Evolutionary conservation across 805 yeast genomes (phyloP), one percentile per base, ranked within the genome.

Genomic region (Spathaspora girioi): DNA sequence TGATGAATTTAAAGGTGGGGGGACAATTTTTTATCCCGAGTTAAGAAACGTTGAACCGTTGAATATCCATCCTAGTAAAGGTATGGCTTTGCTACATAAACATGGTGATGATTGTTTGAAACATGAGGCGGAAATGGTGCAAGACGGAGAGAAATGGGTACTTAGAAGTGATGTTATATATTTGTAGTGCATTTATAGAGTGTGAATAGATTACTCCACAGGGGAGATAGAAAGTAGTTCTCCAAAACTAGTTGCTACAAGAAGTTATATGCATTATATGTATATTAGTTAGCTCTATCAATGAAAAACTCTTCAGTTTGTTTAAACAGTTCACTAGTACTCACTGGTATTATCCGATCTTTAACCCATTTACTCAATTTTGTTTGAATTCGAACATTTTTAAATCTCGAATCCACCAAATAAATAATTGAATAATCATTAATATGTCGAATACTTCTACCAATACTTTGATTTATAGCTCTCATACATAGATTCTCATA

Each of bases 391-490:
- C 71, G 65, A 1, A 59, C 57, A 2, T 63, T 62, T 1, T 59
- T 59, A 56, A 79, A 93, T 49, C 97, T 71, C 31, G 65, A 66
- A 64, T 93, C 98, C 14, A 91, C 59, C 40, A 92, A 70, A 57
- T 80, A 82, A 6, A 93, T 86, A 14, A 81, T 78, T 0, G 97
- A 85, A 62, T 87, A 91, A 66, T 93, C 98, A 42, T 79, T 77
- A 23, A 78, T 78, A 64, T 92, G 97, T 54, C 98, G 74, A 40
- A 92, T 92, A 6, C 97, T 89, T 56, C 98, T 77, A 0, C 97
- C 98, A 11, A 93, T 85, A 68, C 96, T 84, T 66, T 92, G 98
- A 63, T 92, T 92, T 0, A 92, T 90, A 0, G 96, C 87, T 48
- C 91, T 81, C 94, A 93, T 87, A 62, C 97, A 91, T 6, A 89